phyloP scores from a whole-genome alignment of 2,329 filamentous ascomycete species.

The Penicillium sclerotigenum region DNA sequence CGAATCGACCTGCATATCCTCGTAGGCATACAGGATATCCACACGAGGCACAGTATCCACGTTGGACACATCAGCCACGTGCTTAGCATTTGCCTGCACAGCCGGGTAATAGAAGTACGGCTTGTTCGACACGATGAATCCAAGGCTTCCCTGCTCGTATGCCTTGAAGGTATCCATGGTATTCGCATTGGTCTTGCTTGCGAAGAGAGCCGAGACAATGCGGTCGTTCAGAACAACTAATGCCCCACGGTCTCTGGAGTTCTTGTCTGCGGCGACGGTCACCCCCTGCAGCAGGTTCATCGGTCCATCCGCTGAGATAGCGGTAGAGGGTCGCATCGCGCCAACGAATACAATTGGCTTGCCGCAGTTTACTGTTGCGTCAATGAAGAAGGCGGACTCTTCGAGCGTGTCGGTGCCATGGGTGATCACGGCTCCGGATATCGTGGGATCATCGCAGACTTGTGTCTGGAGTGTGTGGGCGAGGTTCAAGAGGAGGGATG shows the following conservation, averaged over 20 bases:
- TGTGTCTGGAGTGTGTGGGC: slow-evolving; percentile 15
- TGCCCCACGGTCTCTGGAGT: slow-evolving; percentile 51
- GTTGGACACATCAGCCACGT: slow-evolving; percentile 14
- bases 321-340: slow-evolving; percentile 62
- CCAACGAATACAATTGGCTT: slow-evolving; percentile 62
- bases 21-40: slow-evolving; percentile 28
- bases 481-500: slow-evolving; percentile 23
- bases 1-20: slow-evolving; percentile 27
- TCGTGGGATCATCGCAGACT: slow-evolving; percentile 10
- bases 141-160: slow-evolving; percentile 56
- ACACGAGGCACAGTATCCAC: slow-evolving; percentile 24
- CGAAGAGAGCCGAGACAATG: slow-evolving; percentile 58
- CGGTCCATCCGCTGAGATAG: slow-evolving; percentile 61
- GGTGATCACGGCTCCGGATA: slow-evolving; percentile 44
- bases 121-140: slow-evolving; percentile 56
- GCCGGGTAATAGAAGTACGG: slow-evolving; percentile 61
- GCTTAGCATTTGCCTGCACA: slow-evolving; percentile 47
- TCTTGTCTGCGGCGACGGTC: slow-evolving; percentile 51
- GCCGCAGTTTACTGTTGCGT: slow-evolving; percentile 54
- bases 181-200: slow-evolving; percentile 62
- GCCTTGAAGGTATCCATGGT: slow-evolving; percentile 61
- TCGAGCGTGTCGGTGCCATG: slow-evolving; percentile 66
- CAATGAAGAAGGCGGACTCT: slow-evolving; percentile 62
- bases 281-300: slow-evolving; percentile 62
- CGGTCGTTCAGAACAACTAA: slow-evolving; percentile 63